Conservation (phyloP, 768 basidiomycete species). For the Cystofilobasidium ferigula region DNA sequence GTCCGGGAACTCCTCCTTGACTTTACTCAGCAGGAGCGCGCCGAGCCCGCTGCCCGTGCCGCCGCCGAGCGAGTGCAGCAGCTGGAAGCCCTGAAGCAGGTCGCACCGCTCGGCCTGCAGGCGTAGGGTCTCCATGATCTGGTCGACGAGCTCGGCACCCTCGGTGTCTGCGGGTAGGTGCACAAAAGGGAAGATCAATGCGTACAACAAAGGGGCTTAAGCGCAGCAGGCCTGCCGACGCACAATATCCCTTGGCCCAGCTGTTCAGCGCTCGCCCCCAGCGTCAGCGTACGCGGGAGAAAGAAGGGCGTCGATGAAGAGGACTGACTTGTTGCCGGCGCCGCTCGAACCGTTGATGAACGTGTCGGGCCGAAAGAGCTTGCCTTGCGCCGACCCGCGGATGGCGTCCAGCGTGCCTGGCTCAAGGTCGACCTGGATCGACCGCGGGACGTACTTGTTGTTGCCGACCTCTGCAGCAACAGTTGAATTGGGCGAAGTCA, state of each 20-base stretch:
- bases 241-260: conserved; percentile 24
- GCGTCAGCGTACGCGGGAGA: no score
- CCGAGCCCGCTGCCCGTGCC: conserved; percentile 85
- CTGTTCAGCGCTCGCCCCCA: no score
- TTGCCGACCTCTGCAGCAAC: conserved; percentile 1
- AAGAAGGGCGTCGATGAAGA: no score
- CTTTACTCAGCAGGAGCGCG: conserved; percentile 63
- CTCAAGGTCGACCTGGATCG: conserved; percentile 93
- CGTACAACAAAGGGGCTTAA: neutral
- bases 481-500: conserved; percentile 11
- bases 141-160: conserved; percentile 69
- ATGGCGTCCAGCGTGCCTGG: conserved; percentile 57
- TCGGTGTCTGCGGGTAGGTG: no score
- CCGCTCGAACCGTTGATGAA: conserved; percentile 49
- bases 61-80: conserved; percentile 80
- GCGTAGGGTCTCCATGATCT: conserved; percentile 50
- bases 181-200: neutral
- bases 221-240: neutral
- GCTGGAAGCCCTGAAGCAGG: conserved; percentile 74
- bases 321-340: conserved; percentile 40
- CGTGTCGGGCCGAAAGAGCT: conserved; percentile 77
- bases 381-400: conserved; percentile 55
- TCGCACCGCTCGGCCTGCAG: conserved; percentile 72
- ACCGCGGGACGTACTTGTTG: conserved; percentile 97
- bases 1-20: conserved; percentile 54